Base-by-base conservation (phyloP, 169 alveolate species). In the Plasmodium yoelii region DNA sequence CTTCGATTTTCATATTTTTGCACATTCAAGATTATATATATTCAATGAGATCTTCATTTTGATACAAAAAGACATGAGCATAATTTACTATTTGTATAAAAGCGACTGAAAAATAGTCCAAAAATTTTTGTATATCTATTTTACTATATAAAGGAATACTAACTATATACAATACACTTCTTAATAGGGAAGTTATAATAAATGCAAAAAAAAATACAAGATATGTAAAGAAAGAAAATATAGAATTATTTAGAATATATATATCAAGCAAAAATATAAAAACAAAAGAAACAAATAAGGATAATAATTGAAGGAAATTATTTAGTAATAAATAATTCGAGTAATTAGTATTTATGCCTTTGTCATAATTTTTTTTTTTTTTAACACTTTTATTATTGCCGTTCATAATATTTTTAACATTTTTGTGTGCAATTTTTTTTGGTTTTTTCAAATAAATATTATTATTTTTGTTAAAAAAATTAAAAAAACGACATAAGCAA, bases 221-320 rank as follows among this genome's bases (percentile, higher is more conserved):
- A 34, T 77, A 77, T 22, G 65, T 2, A 57, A 77, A 28, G n/a
- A 18, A 63, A 28, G 73, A 68, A 39, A 77, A 13, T 56, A 77
- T 28, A 12, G 65, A 28, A 51, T 57, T 34, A 44, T 64, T 46
- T 22, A 77, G n/a, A 2, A 77, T 22, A 57, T 77, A 64, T 19
- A n/a, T 18, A 13, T 77, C 88, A 51, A 64, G 10, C 12, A 64
- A 28, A 42, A 47, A 26, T n/a, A 77, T n/a, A 26, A 77, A 46
- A 77, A 65, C 34, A 24, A 77, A 22, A 9, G 65, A 64, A 18
- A 77, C n/a, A 18, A 67, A 61, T 56, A 64, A 6, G 18, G 26
- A n/a, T 15, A 63, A 44, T 1, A 57, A 15, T 22, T 56, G 53
- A 18, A 77, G n/a, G 3, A 18, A 64, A 7, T 77, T 63, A 8